Conservation (phyloP, 805 yeast species). For the Cyberlindnera xylosilytica region DNA sequence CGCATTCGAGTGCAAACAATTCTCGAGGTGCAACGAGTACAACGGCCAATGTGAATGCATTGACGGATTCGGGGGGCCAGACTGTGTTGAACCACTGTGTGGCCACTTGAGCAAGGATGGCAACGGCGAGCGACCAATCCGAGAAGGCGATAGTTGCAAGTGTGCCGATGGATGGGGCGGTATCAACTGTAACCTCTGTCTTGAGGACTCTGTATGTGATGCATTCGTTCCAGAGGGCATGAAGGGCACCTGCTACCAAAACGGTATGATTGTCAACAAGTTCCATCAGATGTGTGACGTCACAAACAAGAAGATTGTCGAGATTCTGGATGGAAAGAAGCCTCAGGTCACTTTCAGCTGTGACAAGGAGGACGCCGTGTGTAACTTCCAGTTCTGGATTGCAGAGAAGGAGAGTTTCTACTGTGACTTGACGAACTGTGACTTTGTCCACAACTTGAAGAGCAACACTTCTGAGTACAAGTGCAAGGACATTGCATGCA, state of each 20-base stretch:
- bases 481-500: conserved; percentile 77
- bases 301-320: conserved; percentile 80
- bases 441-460: conserved; percentile 57
- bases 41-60: conserved; percentile 93
- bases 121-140: conserved; percentile 51
- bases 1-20: conserved; percentile 86
- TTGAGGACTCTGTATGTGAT: conserved; percentile 71
- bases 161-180: conserved; percentile 92
- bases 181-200: conserved; percentile 88
- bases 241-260: conserved; percentile 83
- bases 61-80: conserved; percentile 90
- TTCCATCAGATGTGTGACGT: conserved; percentile 93
- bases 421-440: conserved; percentile 78
- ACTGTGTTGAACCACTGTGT: conserved; percentile 85
- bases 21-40: conserved; percentile 79
- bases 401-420: conserved; percentile 86
- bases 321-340: conserved; percentile 70
- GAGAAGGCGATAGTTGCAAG: conserved; percentile 51
- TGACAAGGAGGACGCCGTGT: conserved; percentile 56
- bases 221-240: conserved; percentile 83
- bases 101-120: conserved; percentile 71
- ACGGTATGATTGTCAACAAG: conserved; percentile 77
- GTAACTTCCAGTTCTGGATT: conserved; percentile 96
- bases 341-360: conserved; percentile 95
- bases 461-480: conserved; percentile 70